phyloP scores from a whole-genome alignment of 2,329 filamentous ascomycete genomes.

The Leptosphaerulina australis region DNA sequence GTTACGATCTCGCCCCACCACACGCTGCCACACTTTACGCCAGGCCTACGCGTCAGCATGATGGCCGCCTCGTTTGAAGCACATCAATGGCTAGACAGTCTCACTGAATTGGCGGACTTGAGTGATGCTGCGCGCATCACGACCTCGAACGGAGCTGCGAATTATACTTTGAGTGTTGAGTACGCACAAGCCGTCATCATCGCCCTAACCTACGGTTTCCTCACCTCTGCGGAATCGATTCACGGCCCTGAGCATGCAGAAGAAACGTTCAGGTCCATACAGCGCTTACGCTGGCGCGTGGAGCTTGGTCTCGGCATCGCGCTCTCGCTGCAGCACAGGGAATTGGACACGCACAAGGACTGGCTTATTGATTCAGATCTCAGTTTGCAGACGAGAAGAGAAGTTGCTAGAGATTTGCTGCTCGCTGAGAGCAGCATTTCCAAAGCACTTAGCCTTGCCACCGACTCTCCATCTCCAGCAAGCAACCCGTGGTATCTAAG shows the following conservation, averaged over 20 bases:
- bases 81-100: slow-evolving; percentile 23
- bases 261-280: slow-evolving; percentile 22
- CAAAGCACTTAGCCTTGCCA: slow-evolving; percentile 34
- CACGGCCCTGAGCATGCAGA: slow-evolving; percentile 8
- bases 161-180: slow-evolving; percentile 29
- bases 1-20: slow-evolving; percentile 28
- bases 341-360: slow-evolving; percentile 11
- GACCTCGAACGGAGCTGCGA: slow-evolving; percentile 10
- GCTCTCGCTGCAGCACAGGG: slow-evolving; percentile 23
- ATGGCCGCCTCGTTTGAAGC: slow-evolving; percentile 17
- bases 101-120: slow-evolving; percentile 28
- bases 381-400: not conserved
- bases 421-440: slow-evolving; percentile 33
- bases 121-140: slow-evolving; percentile 24
- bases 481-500: slow-evolving; percentile 41
- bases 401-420: slow-evolving; percentile 29
- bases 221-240: slow-evolving; percentile 35
- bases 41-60: slow-evolving; percentile 31
- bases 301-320: slow-evolving; percentile 35
- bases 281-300: slow-evolving; percentile 39
- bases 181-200: slow-evolving; percentile 36
- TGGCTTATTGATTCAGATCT: slow-evolving; percentile 20
- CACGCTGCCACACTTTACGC: slow-evolving; percentile 34
- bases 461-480: slow-evolving; percentile 34
- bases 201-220: slow-evolving; percentile 40